Evolutionary conservation across 2,329 filamentous ascomycete species (phyloP).

Genomic region (Ilyonectria robusta): DNA sequence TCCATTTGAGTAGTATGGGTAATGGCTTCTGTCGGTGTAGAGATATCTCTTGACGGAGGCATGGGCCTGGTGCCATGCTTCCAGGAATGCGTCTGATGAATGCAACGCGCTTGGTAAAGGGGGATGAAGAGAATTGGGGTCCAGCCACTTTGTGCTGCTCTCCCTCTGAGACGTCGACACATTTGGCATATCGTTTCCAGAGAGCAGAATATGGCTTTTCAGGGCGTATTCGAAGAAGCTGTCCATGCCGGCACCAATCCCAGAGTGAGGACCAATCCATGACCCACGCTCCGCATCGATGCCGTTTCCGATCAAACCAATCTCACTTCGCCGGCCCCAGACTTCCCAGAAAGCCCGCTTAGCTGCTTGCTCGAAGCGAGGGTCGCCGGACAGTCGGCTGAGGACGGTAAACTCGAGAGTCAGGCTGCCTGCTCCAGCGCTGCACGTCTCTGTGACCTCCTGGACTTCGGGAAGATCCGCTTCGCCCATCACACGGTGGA

Average conservation of each 20-base stretch:
- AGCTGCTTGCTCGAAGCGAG: conserved; percentile 88
- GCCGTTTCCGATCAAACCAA: conserved; percentile 90
- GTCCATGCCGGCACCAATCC: conserved; percentile 96
- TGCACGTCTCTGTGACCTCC: conserved; percentile 96
- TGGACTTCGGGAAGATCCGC: conserved; percentile 54
- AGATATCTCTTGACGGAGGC: conserved; percentile 90
- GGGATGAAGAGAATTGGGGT: conserved; percentile 74
- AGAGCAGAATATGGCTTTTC: conserved; percentile 92
- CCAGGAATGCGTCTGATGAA: conserved; percentile 83
- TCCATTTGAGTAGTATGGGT: conserved; percentile 93
- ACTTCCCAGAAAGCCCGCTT: conserved; percentile 98
- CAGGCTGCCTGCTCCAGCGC: conserved; percentile 94
- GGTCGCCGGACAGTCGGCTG: conserved; percentile 88
- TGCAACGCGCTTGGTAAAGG: conserved; percentile 76
- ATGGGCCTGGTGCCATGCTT: conserved; percentile 88
- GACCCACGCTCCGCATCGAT: conserved; percentile 92
- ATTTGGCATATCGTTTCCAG: conserved; percentile 76
- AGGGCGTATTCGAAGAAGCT: conserved; percentile 99
- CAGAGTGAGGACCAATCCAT: conserved; percentile 92
- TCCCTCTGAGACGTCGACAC: conserved; percentile 55
- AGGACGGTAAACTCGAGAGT: conserved; percentile 94
- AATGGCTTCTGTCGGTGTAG: conserved; percentile 82
- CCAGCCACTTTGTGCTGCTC: conserved; percentile 65
- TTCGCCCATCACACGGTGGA: conserved; percentile 69
- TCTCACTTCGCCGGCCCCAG: conserved; percentile 88